Conservation (phyloP, 192 early-diverging fungal genomes). For the Backusella morwellensis region DNA sequence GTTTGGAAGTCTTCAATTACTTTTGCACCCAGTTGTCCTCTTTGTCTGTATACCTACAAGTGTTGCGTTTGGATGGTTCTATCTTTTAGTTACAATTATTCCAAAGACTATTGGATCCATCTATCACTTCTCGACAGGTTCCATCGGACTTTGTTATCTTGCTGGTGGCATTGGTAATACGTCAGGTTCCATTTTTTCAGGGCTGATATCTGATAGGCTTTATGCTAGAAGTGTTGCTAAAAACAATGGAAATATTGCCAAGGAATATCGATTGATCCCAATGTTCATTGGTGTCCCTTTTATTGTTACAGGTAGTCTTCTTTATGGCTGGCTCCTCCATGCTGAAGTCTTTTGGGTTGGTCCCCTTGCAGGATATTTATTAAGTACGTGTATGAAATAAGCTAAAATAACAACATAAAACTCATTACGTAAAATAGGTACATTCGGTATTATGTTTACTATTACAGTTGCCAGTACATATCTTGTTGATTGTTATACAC, state of each 20-base stretch:
- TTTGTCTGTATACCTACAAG: constrained; percentile 32
- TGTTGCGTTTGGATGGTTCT: constrained; percentile 49
- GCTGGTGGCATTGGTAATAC: constrained; percentile 45
- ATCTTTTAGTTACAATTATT: constrained; percentile 44
- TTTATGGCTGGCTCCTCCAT: constrained; percentile 25
- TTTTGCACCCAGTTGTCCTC: constrained; percentile 19
- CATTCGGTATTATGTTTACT: constrained; percentile 20
- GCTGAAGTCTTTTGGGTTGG: not conserved
- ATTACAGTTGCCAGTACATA: constrained; percentile 22
- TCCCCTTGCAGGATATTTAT: constrained; percentile 4
- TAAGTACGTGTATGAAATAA: not conserved
- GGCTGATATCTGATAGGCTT: constrained; percentile 17
- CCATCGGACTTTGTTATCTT: constrained; percentile 49
- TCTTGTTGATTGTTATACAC: constrained; percentile 1
- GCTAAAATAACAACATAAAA: not conserved
- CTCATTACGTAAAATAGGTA: not conserved
- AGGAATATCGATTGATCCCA: constrained; percentile 11
- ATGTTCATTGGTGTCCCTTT: constrained; percentile 15
- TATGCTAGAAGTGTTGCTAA: not conserved
- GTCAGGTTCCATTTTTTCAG: constrained; percentile 40
- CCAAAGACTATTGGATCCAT: constrained; percentile 40
- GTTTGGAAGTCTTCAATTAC: constrained; percentile 18
- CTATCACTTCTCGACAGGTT: constrained; percentile 42
- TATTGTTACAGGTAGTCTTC: not conserved
- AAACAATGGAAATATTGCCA: not conserved